phyloP scores from a whole-genome alignment of 495 filamentous ascomycete genomes.

The Parmelia sp. region DNA sequence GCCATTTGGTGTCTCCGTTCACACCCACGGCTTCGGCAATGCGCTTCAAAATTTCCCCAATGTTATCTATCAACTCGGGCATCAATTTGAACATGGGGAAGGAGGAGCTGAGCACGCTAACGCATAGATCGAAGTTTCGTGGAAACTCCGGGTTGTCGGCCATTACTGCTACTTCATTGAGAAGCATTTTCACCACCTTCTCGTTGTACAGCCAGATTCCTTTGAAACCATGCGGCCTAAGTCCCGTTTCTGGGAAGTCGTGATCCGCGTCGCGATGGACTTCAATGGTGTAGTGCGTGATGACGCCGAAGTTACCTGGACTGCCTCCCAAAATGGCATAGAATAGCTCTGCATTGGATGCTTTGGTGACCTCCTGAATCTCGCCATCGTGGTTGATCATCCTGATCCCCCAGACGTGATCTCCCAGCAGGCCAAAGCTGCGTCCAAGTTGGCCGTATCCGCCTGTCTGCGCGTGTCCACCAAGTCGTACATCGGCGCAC shows the following conservation, averaged over 20 bases:
- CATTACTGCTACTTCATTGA: slow-evolving; percentile 26
- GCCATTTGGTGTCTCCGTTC: slow-evolving; percentile 31
- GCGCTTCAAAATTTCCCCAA: slow-evolving; percentile 23
- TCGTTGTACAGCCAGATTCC: no score
- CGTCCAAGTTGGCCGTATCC: slow-evolving; percentile 37
- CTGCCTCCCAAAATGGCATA: slow-evolving; percentile 39
- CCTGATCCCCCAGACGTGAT: slow-evolving; percentile 35
- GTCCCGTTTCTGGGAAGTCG: slow-evolving; percentile 7
- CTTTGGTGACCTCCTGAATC: slow-evolving; percentile 34
- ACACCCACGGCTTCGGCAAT: slow-evolving; percentile 33
- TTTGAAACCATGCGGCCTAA: no score
- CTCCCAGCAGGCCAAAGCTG: slow-evolving; percentile 39
- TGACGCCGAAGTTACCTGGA: slow-evolving; percentile 37
- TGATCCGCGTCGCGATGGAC: slow-evolving; percentile 31
- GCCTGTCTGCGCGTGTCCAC: slow-evolving; percentile 40
- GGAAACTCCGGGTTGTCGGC: slow-evolving; percentile 36
- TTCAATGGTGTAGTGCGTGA: slow-evolving; percentile 39
- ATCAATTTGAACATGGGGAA: slow-evolving; percentile 31
- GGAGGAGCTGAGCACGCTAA: slow-evolving; percentile 37
- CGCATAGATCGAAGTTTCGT: slow-evolving; percentile 38
- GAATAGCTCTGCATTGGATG: slow-evolving; percentile 34
- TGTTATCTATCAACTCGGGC: slow-evolving; percentile 30
- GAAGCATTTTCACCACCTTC: no score
- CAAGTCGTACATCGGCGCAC: slow-evolving; percentile 37
- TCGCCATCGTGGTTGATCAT: slow-evolving; percentile 37